Evolutionary conservation across 768 basidiomycete genomes (phyloP), one percentile per base, ranked within the genome.

Genomic region (Hygrophoropsis aurantiaca): DNA sequence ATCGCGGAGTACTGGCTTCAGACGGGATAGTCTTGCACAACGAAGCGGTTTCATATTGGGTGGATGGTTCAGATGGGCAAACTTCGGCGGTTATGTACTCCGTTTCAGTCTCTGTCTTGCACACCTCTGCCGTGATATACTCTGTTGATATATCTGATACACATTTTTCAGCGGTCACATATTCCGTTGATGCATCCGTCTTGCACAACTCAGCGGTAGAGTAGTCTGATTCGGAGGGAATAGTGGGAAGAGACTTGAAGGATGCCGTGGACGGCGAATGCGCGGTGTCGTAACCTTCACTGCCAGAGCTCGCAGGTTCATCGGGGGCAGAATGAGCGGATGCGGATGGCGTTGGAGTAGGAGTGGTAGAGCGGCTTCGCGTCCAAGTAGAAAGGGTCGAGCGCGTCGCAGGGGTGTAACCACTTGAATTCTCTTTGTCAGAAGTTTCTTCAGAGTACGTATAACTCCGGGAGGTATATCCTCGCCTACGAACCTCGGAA

Each of bases 381-480:
- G 65, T 67, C 63, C 63, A 67, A 9, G 49, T 62, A 15, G 44
- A 70, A 58, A 48, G 59, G 42, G 44, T 69, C 58, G 50, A 75
- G 58, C 44, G 66, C 56, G 56, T 65, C 10, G 69, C 61, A 15
- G 67, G 66, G 1, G 61, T 62, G 40, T 68, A 70, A 3, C 59
- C 64, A 5, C 64, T 59, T 5, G 60, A 62, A 53, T 84, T 82
- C 61, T 84, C 84, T 58, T 81, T 84, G 50, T 87, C 82, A 1
- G 78, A 79, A 5, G 60, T 62, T 10, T 68, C 68, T n/a, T 77
- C 76, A n/a, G 36, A 54, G 15, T 62, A 46, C n/a, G 58, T 60
- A 54, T 58, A 60, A 50, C 52, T 58, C 42, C 65, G 66, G 11
- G 59, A 49, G 30, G 70, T 69, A 2, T 75, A 73, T 4, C 71